phyloP scores from a whole-genome alignment of 257 asterid species.

The Nicotiana obtusifolia region DNA sequence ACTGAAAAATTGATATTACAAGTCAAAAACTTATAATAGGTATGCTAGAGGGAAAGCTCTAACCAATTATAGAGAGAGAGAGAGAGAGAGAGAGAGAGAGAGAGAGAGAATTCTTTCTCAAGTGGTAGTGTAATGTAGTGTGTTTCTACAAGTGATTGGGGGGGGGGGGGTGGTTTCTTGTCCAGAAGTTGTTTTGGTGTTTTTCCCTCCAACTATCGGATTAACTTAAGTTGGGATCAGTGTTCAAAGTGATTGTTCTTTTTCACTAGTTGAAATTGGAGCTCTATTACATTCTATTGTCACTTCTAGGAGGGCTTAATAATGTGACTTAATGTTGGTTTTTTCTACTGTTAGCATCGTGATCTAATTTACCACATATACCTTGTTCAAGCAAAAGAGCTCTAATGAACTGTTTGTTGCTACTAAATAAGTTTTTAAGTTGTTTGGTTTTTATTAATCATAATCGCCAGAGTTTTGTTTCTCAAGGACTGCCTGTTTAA shows the following conservation, averaged over 20 bases:
- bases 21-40: no score
- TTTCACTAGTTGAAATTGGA: not conserved
- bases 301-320: not conserved
- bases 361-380: not conserved
- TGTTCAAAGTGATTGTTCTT: not conserved
- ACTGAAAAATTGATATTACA: no score
- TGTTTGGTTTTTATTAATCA: not conserved
- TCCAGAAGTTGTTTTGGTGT: not conserved
- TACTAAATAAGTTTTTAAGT: not conserved
- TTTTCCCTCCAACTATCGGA: not conserved
- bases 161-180: no score
- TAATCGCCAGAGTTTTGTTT: not conserved
- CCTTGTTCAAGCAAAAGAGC: not conserved
- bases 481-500: not conserved
- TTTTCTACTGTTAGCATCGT: not conserved
- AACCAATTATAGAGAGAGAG: no score
- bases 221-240: not conserved
- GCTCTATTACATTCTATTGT: not conserved
- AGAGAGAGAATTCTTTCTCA: no score
- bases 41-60: no score
- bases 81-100: no score
- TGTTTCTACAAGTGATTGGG: no score
- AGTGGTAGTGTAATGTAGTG: no score
- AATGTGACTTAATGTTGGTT: not conserved
- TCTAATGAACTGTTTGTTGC: not conserved